Percentiles rank a stretch among this genome's conserved stretches.
phyloP scores from a whole-genome alignment of 371 early-diverging fungal species.

The Zopfochytrium polystomum region DNA sequence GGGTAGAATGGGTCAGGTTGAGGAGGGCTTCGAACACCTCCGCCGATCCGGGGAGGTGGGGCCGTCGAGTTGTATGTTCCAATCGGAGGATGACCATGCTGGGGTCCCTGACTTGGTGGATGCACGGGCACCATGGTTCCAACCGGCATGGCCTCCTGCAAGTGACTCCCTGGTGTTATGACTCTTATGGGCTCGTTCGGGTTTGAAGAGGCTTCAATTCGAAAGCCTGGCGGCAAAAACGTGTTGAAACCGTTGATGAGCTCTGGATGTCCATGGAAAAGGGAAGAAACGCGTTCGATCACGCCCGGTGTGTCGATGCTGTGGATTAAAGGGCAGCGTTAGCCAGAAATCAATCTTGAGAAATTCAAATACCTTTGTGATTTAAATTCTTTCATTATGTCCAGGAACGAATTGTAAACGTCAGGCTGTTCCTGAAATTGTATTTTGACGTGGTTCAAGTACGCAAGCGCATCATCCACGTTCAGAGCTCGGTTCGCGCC shows the following conservation, averaged over 20 bases:
- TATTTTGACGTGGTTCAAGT: constrained; percentile 95
- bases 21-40: too few species aligned
- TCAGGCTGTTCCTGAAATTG: constrained; percentile 91
- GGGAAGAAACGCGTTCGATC: constrained; percentile 90
- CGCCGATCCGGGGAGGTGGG: too few species aligned
- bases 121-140: too few species aligned
- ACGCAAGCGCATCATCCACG: constrained; percentile 88
- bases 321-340: constrained; percentile 1
- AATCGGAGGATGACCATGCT: too few species aligned
- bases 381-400: constrained; percentile 99
- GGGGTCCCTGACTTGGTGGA: too few species aligned
- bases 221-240: constrained; percentile 96
- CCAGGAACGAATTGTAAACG: constrained; percentile 96
- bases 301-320: constrained; percentile 98
- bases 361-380: constrained; percentile 73
- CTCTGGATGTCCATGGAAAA: constrained; percentile 90
- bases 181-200: constrained; percentile 75
- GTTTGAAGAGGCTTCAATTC: constrained; percentile 82
- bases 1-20: too few species aligned
- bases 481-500: too few species aligned
- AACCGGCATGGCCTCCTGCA: too few species aligned
- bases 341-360: constrained; percentile 4
- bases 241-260: constrained; percentile 98
- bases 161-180: too few species aligned
- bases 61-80: too few species aligned